Evolutionary conservation across 139 green algal genomes (phyloP).

Genomic region (Tetradesmus lagerheimii): DNA sequence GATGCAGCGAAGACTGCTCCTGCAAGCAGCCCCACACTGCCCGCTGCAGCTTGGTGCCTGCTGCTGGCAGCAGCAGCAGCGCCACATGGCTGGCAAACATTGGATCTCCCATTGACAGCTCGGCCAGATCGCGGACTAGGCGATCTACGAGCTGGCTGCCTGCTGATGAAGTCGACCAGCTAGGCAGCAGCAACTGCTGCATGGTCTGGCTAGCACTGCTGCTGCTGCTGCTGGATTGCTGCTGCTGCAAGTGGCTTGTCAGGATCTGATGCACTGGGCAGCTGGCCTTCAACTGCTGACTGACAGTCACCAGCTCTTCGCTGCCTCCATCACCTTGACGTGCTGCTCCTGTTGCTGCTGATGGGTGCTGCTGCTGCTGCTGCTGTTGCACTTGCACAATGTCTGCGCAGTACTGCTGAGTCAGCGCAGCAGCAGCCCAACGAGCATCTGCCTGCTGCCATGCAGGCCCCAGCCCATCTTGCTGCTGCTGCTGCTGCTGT

Average conservation of each 20-base stretch:
- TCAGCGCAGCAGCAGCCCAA: conserved; percentile 61
- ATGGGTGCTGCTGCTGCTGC: neutral
- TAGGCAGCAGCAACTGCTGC: neutral
- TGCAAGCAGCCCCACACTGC: conserved; percentile 50
- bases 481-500: conserved; percentile 22
- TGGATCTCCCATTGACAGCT: conserved; percentile 65
- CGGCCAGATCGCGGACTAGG: conserved; percentile 61
- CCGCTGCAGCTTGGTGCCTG: conserved; percentile 52
- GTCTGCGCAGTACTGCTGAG: conserved; percentile 46
- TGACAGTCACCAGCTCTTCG: neutral
- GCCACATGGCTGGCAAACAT: conserved; percentile 63
- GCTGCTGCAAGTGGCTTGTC: neutral
- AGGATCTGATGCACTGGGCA: neutral
- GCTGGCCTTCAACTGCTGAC: neutral
- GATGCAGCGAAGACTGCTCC: conserved; percentile 60
- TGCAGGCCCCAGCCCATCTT: conserved; percentile 11
- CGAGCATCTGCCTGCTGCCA: conserved; percentile 63
- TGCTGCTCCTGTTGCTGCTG: neutral
- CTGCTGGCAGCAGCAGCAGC: conserved; percentile 55
- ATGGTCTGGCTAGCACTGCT: neutral
- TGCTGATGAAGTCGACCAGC: conserved; percentile 12
- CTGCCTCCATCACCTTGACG: too few species aligned
- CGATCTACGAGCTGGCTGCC: conserved; percentile 49
- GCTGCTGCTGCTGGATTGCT: neutral
- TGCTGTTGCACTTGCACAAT: neutral